Percentiles rank a stretch among this genome's conserved stretches.
phyloP scores from a whole-genome alignment of 2,329 filamentous ascomycete species.

The Ceratocystis huliohia region DNA sequence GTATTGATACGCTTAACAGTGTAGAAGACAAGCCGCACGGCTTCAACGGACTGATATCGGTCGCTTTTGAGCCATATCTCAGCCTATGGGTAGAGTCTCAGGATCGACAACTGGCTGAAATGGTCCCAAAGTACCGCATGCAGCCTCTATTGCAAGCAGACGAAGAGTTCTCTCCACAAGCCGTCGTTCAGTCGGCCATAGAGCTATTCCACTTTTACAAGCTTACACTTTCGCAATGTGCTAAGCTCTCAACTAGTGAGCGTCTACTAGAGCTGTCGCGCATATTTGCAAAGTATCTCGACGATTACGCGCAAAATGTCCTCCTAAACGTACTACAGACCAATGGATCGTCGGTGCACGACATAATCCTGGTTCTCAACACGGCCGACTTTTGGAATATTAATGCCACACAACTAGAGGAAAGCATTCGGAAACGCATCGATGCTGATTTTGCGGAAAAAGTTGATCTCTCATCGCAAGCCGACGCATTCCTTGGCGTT shows the following conservation, averaged over 20 bases:
- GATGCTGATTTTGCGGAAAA: slow-evolving; percentile 61
- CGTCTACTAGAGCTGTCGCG: slow-evolving; percentile 72
- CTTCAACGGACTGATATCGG: slow-evolving; percentile 84
- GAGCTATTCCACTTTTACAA: slow-evolving; percentile 98
- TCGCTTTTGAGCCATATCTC: slow-evolving; percentile 93
- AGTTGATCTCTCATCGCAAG: slow-evolving; percentile 84
- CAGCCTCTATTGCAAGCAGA: slow-evolving; percentile 70
- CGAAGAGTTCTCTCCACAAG: slow-evolving; percentile 82
- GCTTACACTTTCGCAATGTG: slow-evolving; percentile 81
- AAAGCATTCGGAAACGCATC: slow-evolving; percentile 84
- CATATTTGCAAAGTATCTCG: slow-evolving; percentile 82
- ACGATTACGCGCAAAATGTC: slow-evolving; percentile 90
- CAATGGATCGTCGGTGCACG: slow-evolving; percentile 51
- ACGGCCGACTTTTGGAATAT: slow-evolving; percentile 96
- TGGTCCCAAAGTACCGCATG: slow-evolving; percentile 78
- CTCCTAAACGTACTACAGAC: slow-evolving; percentile 56
- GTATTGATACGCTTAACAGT: slow-evolving; percentile 80
- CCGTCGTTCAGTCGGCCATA: slow-evolving; percentile 85
- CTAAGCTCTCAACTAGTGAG: slow-evolving; percentile 85
- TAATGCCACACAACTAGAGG: slow-evolving; percentile 84
- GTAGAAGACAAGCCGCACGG: slow-evolving; percentile 60
- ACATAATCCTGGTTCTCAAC: slow-evolving; percentile 78
- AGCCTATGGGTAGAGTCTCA: slow-evolving; percentile 96
- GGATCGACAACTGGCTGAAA: slow-evolving; percentile 68
- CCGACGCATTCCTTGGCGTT: slow-evolving; percentile 89